Conservation (phyloP, 2,329 filamentous ascomycete species). For the Colletotrichum tabaci region DNA sequence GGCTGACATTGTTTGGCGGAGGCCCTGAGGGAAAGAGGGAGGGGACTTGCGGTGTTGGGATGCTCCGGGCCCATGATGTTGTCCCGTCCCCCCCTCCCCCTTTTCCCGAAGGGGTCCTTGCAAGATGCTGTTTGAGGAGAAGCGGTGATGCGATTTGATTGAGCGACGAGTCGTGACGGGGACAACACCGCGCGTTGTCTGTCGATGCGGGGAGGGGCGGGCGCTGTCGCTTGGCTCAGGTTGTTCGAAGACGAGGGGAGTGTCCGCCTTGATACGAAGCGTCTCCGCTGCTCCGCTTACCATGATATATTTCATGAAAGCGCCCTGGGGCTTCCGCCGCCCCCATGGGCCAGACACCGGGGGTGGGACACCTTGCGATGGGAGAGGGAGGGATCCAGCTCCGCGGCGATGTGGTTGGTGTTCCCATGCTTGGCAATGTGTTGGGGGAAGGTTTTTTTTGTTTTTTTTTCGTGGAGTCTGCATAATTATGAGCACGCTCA, state of each 20-base stretch:
- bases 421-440: neutral
- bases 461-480: neutral
- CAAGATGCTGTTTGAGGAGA: too few species aligned
- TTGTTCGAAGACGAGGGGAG: neutral
- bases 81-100: neutral
- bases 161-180: neutral
- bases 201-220: neutral
- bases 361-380: neutral
- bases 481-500: neutral
- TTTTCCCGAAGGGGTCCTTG: neutral
- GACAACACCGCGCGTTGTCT: conserved; percentile 2
- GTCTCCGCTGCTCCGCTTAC: neutral
- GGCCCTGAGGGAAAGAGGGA: too few species aligned
- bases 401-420: neutral
- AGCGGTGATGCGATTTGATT: neutral
- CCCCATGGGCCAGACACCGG: neutral
- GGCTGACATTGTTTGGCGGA: neutral
- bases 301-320: neutral
- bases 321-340: neutral
- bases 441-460: neutral
- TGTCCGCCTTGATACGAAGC: neutral
- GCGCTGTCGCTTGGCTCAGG: too few species aligned
- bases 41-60: neutral
- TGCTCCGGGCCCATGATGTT: neutral
- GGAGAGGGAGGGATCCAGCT: neutral